Evolutionary conservation across 441 rosid species (phyloP).

Genomic region (Brassica hybrid): DNA sequence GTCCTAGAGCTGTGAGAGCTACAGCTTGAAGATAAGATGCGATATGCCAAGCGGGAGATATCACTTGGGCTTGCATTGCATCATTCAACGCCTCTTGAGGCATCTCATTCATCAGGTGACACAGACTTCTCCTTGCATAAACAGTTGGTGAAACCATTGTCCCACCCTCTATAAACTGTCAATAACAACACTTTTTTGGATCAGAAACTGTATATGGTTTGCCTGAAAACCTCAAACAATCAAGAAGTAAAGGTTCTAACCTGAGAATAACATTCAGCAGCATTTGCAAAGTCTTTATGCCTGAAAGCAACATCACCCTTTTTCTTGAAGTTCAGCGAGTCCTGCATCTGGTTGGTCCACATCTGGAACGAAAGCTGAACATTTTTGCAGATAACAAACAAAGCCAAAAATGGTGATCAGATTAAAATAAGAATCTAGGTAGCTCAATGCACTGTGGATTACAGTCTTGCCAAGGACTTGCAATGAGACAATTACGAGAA

Average conservation of each 20-base stretch:
- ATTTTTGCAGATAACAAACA: slow-evolving; percentile 23
- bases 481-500: not conserved
- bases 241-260: slow-evolving; percentile 43
- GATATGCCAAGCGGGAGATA: slow-evolving; percentile 82
- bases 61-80: slow-evolving; percentile 86
- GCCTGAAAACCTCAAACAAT: not conserved
- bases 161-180: slow-evolving; percentile 71
- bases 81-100: slow-evolving; percentile 78
- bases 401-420: slow-evolving; percentile 11
- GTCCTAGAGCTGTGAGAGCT: slow-evolving; percentile 64
- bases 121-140: slow-evolving; percentile 81
- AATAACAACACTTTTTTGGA: slow-evolving; percentile 1
- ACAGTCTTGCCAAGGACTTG: not conserved
- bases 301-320: slow-evolving; percentile 88
- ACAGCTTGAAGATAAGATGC: slow-evolving; percentile 89
- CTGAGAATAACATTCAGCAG: slow-evolving; percentile 79
- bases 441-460: not conserved
- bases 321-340: slow-evolving; percentile 78
- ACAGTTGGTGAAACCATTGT: slow-evolving; percentile 82
- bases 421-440: slow-evolving; percentile 4
- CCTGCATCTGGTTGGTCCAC: slow-evolving; percentile 99
- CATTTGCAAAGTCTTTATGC: slow-evolving; percentile 69
- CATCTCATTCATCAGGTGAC: slow-evolving; percentile 75
- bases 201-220: not conserved
- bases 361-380: slow-evolving; percentile 92